Conservation (phyloP, 2,329 filamentous ascomycete species). For the Ilyonectria destructans region DNA sequence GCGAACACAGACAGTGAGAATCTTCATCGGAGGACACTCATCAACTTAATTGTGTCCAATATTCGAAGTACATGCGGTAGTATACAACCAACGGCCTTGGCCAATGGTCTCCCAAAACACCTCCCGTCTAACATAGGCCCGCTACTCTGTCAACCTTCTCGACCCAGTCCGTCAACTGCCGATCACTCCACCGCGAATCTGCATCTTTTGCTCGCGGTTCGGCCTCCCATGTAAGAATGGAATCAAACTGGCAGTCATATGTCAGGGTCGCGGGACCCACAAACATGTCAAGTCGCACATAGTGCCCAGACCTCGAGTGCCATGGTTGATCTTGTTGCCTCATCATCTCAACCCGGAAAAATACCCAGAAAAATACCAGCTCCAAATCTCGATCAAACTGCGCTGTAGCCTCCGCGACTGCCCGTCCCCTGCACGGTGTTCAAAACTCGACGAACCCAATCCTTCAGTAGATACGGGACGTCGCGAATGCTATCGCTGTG, state of each 20-base stretch:
- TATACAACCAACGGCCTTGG: constrained; percentile 25
- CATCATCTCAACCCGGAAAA: constrained; percentile 14
- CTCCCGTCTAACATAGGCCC: constrained; percentile 28
- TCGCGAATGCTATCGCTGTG: constrained; percentile 95
- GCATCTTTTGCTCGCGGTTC: background rate
- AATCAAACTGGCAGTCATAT: background rate
- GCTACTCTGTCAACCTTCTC: constrained; percentile 15
- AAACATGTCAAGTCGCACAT: background rate
- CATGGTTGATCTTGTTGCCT: constrained; percentile 13
- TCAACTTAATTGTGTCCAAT: constrained; percentile 8
- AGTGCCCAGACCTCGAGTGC: constrained; percentile 4
- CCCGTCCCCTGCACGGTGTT: constrained; percentile 89
- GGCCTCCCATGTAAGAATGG: constrained; percentile 11
- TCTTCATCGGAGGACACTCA: background rate
- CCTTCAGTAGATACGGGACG: constrained; percentile 91
- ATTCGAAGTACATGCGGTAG: constrained; percentile 30
- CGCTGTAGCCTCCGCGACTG: constrained; percentile 92
- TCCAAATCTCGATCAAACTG: constrained; percentile 73
- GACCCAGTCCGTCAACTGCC: constrained; percentile 9
- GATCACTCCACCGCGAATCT: constrained; percentile 15
- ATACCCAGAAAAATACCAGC: constrained; percentile 13
- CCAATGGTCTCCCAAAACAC: constrained; percentile 27
- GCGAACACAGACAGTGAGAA: background rate
- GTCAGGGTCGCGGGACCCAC: background rate
- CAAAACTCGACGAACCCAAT: constrained; percentile 85